A percentile compares a stretch with the other conserved stretches of the same genome.
Conservation (phyloP, 148 eudicot genomes). For the Silene uniflora region DNA sequence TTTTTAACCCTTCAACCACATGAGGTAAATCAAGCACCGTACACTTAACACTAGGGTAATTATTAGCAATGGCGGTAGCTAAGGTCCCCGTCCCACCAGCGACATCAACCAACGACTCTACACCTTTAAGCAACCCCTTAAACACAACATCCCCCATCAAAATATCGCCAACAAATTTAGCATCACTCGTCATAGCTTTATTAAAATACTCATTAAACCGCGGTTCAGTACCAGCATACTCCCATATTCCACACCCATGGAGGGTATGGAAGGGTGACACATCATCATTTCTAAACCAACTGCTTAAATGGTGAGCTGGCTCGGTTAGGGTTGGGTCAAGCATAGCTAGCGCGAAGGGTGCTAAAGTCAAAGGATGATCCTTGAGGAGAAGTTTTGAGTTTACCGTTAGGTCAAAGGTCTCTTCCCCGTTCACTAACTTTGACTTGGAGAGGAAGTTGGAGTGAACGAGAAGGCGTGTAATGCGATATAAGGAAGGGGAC, state of each 20-base stretch:
- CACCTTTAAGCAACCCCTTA: constrained; percentile 23
- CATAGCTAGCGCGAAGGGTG: constrained; percentile 12
- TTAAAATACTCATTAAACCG: constrained; percentile 19
- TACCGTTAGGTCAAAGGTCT: constrained; percentile 21
- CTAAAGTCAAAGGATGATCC: constrained; percentile 20
- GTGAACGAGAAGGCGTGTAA: constrained; percentile 30
- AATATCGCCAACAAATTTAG: constrained; percentile 21
- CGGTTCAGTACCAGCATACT: constrained; percentile 9
- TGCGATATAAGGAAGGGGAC: constrained; percentile 3
- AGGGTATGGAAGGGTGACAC: constrained; percentile 24
- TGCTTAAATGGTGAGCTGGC: constrained; percentile 21
- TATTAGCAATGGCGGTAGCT: constrained; percentile 30
- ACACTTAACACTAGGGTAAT: constrained; percentile 33
- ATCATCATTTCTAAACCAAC: constrained; percentile 23
- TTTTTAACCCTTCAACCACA: constrained; percentile 28
- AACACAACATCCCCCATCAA: constrained; percentile 11
- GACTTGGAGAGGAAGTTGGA: constrained; percentile 21
- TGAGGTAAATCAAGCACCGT: constrained; percentile 42
- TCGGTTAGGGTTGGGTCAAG: constrained; percentile 22
- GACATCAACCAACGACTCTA: constrained; percentile 38
- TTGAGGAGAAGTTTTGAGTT: constrained; percentile 29
- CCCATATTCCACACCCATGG: constrained; percentile 29
- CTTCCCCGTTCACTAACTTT: background rate
- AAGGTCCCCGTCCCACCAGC: constrained; percentile 35
- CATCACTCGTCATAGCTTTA: constrained; percentile 38